Evolutionary conservation across 257 asterid genomes (phyloP).

Genomic region (Solanum chiquidenum): DNA sequence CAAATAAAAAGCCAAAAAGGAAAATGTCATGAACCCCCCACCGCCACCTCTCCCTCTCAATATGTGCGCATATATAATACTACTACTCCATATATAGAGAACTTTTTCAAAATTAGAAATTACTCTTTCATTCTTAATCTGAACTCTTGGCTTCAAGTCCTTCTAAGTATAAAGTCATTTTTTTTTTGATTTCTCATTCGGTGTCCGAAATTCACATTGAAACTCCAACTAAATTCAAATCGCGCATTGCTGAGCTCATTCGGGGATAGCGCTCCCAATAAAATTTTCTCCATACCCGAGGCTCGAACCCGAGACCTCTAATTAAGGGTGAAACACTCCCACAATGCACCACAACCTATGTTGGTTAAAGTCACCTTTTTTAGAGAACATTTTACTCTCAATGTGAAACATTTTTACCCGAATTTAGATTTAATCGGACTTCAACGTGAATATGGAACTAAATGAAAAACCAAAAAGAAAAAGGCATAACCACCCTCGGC

Average conservation of each 20-base stretch:
- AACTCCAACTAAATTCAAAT: fast-evolving
- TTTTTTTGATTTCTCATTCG: fast-evolving
- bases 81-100: background rate
- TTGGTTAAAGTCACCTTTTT: too few species aligned
- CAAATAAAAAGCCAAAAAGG: background rate
- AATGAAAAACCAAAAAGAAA: background rate
- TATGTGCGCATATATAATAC: background rate
- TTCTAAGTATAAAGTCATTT: too few species aligned
- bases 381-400: too few species aligned
- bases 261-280: fast-evolving
- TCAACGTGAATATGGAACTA: too few species aligned
- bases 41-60: background rate
- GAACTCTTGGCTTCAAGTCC: too few species aligned
- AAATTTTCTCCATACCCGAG: too few species aligned
- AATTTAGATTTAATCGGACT: fast-evolving
- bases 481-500: background rate
- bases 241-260: fast-evolving
- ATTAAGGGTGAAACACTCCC: too few species aligned
- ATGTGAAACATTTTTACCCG: too few species aligned
- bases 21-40: background rate
- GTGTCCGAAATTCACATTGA: fast-evolving
- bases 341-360: too few species aligned
- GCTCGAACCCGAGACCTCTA: fast-evolving
- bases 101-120: too few species aligned
- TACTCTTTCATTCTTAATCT: too few species aligned